Evolutionary conservation across 2,329 filamentous ascomycete genomes (phyloP), one percentile per base, ranked within the genome.

Genomic region (Spiromastix sp.): DNA sequence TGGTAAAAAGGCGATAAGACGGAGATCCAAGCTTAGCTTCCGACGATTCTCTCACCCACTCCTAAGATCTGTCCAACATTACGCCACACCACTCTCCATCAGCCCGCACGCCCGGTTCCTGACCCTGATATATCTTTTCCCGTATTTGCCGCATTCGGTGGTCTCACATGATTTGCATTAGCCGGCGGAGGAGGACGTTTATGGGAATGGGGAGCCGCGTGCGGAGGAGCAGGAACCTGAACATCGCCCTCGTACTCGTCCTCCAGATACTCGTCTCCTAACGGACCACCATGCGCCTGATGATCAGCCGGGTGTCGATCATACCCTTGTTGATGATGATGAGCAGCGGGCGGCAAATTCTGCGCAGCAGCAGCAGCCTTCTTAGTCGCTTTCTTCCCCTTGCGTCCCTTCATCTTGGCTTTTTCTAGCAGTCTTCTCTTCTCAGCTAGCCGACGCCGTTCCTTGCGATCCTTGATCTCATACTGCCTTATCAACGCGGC

Each of bases 341-440:
- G n/a, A 29, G 48, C 26, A 35, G 40, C 38, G 30, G 38, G 47
- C 40, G 45, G 49, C 24, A 58, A 51, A 34, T 59, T 49, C 20
- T 52, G 34, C 16, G 55, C 47, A 12, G 51, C 45, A 54, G 77
- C 78, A 2, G 63, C 59, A n/a, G 67, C 59, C 38, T 72, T 70
- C 57, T 91, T 93, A 47, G 67, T 74, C 17, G 72, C 71, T 64
- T 94, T 95, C 67, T 84, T 93, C 33, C 79, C 80, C 63, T 94
- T 95, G 20, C 86, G 74, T 34, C 81, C 82, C 64, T 93, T 94
- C 66, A 86, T 84, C 65, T 94, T 93, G 15, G 87, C 86, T 61
- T 95, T 94, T 55, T 95, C 89, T 37, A 94, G 61, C 20, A 93
- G 64, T 32, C 87, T 71, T 42, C 81, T 77, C 51, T 89, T 83